phyloP scores from a whole-genome alignment of 2,329 filamentous ascomycete species.

The Xylariomycetidae sp. region DNA sequence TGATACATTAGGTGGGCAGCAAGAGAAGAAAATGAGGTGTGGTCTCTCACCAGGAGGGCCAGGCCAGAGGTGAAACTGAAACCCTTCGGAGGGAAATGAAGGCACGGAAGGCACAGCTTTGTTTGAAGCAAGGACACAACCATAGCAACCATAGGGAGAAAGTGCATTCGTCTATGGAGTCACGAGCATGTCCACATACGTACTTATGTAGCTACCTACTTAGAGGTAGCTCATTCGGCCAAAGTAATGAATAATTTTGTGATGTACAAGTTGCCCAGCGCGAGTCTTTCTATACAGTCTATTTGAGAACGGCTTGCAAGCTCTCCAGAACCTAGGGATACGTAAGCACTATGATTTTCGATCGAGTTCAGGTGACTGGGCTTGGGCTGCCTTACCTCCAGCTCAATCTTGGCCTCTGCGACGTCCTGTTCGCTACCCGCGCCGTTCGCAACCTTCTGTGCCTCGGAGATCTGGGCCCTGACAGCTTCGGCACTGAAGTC shows the following conservation, averaged over 20 bases:
- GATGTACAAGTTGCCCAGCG: slow-evolving; percentile 32
- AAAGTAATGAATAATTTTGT: slow-evolving; percentile 28
- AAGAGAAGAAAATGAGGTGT: no score
- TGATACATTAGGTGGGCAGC: no score
- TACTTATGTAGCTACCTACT: no score
- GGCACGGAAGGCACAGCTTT: no score
- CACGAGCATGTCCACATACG: no score
- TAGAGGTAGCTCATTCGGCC: no score
- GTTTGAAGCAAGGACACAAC: no score
- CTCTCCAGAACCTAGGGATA: slow-evolving; percentile 69
- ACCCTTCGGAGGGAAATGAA: no score
- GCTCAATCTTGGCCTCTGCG: slow-evolving; percentile 97
- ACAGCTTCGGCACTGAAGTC: slow-evolving; percentile 94
- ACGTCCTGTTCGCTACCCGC: slow-evolving; percentile 94
- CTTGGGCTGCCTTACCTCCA: slow-evolving; percentile 80
- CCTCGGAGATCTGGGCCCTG: slow-evolving; percentile 84
- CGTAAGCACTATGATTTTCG: slow-evolving; percentile 30
- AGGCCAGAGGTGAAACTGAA: no score
- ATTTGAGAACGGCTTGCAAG: slow-evolving; percentile 77
- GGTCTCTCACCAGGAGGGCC: no score
- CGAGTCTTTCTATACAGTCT: slow-evolving; percentile 48
- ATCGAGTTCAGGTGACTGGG: slow-evolving; percentile 1
- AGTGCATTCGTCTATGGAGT: no score
- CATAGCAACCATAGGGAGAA: no score
- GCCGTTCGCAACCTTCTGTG: slow-evolving; percentile 89